A percentile compares a stretch with the other conserved stretches of the same genome.
Evolutionary conservation across 805 yeast genomes (phyloP).

Genomic region (Kregervanrija pseudodelftensis): DNA sequence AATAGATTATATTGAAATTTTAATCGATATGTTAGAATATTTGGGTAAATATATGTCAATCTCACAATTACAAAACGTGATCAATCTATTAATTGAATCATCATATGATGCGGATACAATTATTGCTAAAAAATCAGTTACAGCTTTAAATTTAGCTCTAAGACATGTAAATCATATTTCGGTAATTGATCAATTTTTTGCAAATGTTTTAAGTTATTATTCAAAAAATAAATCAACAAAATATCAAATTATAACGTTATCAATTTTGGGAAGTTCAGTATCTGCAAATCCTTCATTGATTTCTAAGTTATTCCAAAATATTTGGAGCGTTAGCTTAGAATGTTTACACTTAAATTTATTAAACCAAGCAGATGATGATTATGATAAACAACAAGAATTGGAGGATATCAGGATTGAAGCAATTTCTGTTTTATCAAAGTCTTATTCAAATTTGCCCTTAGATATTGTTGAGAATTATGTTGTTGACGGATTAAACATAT

Average conservation of each 20-base stretch:
- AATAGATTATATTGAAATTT: slow-evolving; percentile 55
- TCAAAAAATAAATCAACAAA: slow-evolving; percentile 1
- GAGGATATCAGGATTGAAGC: slow-evolving; percentile 43
- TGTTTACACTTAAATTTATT: slow-evolving; percentile 15
- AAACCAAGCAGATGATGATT: slow-evolving; percentile 25
- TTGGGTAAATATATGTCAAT: slow-evolving; percentile 27
- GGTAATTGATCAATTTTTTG: too few species aligned
- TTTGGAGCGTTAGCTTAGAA: slow-evolving; percentile 11
- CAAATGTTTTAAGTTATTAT: too few species aligned
- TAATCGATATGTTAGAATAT: slow-evolving; percentile 47
- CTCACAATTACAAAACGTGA: slow-evolving; percentile 17
- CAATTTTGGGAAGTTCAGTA: slow-evolving; percentile 16
- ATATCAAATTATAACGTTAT: slow-evolving; percentile 13
- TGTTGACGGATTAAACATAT: slow-evolving; percentile 23
- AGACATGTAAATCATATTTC: slow-evolving; percentile 6
- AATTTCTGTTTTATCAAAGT: slow-evolving; percentile 30
- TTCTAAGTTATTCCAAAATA: slow-evolving; percentile 6
- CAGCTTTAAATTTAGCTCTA: slow-evolving; percentile 32
- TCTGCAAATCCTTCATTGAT: slow-evolving; percentile 23
- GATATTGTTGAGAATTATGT: slow-evolving; percentile 23
- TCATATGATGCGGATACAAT: slow-evolving; percentile 36
- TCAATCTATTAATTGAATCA: slow-evolving; percentile 27
- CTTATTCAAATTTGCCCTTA: slow-evolving; percentile 34
- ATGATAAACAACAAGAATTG: slow-evolving; percentile 24
- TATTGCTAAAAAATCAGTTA: slow-evolving; percentile 37